These are phyloP conservation scores for Strobilomyces echinocephalus DNA, from an alignment of 768 basidiomycete genomes.

Conservation along the genomic window DNA sequence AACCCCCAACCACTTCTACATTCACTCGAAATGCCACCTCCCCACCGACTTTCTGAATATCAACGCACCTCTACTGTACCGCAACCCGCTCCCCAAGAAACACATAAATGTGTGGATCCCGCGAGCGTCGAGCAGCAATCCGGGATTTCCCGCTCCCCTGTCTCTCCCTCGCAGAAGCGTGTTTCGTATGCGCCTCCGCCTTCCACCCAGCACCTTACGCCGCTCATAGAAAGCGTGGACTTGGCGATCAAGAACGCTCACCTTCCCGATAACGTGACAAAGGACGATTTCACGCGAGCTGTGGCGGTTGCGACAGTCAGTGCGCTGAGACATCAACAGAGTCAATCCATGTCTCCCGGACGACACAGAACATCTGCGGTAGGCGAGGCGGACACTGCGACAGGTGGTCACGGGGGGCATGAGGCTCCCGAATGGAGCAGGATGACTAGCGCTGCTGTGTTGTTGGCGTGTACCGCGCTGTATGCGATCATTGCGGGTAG, in stretches of 20 bases:
- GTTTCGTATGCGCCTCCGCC: constrained; percentile 51
- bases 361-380: constrained; percentile 40
- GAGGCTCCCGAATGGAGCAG: constrained; percentile 97
- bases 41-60: constrained; percentile 58
- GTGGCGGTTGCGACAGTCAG: constrained; percentile 93
- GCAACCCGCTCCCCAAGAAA: constrained; percentile 18
- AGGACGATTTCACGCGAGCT: constrained; percentile 89
- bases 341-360: constrained; percentile 44
- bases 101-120: constrained; percentile 43
- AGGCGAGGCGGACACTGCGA: constrained; percentile 40
- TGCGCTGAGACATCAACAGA: constrained; percentile 78
- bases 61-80: constrained; percentile 39
- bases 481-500: constrained; percentile 95
- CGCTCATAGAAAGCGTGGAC: constrained; percentile 75
- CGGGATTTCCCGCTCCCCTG: constrained; percentile 19
- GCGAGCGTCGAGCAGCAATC: constrained; percentile 24
- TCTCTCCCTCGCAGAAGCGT: constrained; percentile 46
- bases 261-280: constrained; percentile 61
- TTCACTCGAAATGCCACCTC: constrained; percentile 51
- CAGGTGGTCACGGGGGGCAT: constrained; percentile 71
- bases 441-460: constrained; percentile 79
- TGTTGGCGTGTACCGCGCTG: constrained; percentile 83
- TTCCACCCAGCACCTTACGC: constrained; percentile 42
- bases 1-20: constrained; percentile 86
- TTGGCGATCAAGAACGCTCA: constrained; percentile 61